These are phyloP conservation scores for Penicillium fimorum DNA, from an alignment of 495 filamentous ascomycete species.

Conservation along the genomic window DNA sequence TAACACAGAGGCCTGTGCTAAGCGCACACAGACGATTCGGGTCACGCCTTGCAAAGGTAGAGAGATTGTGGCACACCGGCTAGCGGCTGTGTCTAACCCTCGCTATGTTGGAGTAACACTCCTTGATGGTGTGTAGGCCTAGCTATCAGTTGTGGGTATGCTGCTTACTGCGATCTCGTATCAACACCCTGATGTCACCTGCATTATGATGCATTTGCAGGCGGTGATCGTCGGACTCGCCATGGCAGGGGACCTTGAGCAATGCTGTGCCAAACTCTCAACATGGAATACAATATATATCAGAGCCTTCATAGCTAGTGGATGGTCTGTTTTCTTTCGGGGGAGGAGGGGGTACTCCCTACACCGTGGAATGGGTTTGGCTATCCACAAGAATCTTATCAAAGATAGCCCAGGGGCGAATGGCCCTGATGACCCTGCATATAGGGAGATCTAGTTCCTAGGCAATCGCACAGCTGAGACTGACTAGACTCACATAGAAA, in stretches of 20 bases:
- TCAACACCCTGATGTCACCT: neutral
- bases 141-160: neutral
- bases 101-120: neutral
- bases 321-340: neutral
- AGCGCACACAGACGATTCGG: slow-evolving; percentile 2
- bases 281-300: neutral
- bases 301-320: neutral
- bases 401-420: neutral
- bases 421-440: slow-evolving; percentile 1
- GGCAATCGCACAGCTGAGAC: neutral
- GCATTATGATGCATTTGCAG: neutral
- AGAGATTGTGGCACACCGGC: neutral
- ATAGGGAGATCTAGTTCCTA: slow-evolving; percentile 1
- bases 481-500: neutral
- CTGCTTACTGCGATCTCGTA: neutral
- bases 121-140: neutral
- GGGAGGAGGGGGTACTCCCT: no score
- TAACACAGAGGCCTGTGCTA: slow-evolving; percentile 2
- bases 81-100: slow-evolving; percentile 2
- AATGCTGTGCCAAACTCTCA: neutral
- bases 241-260: neutral
- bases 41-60: neutral
- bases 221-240: neutral
- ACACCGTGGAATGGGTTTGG: neutral
- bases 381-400: neutral